Conservation (phyloP, 306 rosid genomes). For the Urtica urens region DNA sequence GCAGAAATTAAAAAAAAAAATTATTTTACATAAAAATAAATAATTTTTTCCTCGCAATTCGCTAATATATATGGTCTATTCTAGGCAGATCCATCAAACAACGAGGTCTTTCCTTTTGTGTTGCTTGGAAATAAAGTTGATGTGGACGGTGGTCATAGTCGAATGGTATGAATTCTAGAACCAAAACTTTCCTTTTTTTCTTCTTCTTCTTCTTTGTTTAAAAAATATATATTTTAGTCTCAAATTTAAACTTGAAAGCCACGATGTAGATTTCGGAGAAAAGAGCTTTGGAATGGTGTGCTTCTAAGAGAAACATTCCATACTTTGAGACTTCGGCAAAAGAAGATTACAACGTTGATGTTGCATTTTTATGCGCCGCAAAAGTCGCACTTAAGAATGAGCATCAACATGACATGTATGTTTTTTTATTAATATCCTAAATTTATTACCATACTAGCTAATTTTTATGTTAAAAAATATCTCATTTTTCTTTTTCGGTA, state of each 20-base stretch:
- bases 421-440: no score
- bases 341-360: slow-evolving; percentile 57
- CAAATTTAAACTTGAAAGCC: not conserved
- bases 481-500: no score
- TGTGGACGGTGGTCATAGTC: slow-evolving; percentile 42
- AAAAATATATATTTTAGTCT: no score
- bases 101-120: slow-evolving; percentile 58
- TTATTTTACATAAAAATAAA: no score
- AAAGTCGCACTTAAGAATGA: slow-evolving; percentile 51
- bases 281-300: slow-evolving; percentile 77
- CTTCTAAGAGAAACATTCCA: slow-evolving; percentile 62
- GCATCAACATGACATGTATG: slow-evolving; percentile 57
- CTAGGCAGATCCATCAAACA: slow-evolving; percentile 50
- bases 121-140: slow-evolving; percentile 79
- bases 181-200: no score
- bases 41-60: no score
- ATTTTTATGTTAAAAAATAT: not conserved
- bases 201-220: no score
- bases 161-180: slow-evolving; percentile 36
- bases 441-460: no score
- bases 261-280: slow-evolving; percentile 50
- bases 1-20: no score
- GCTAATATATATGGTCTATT: no score
- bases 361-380: slow-evolving; percentile 62
- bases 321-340: slow-evolving; percentile 86